A percentile compares a stretch with the other conserved stretches of the same genome.
Evolutionary conservation across 192 early-diverging fungal genomes (phyloP).

Genomic region (Phycomyces nitens): DNA sequence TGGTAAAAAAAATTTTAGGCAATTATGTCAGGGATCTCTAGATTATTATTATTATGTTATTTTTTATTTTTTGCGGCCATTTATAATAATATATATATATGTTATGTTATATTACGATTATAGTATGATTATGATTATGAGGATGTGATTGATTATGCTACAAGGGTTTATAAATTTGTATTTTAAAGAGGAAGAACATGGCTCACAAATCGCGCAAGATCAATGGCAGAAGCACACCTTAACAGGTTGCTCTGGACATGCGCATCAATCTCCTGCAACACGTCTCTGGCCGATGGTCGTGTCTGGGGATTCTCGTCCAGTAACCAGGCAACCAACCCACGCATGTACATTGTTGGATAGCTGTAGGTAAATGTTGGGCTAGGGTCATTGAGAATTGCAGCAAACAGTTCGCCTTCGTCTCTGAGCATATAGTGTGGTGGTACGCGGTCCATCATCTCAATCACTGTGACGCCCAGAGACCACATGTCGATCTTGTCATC

Average conservation of each 20-base stretch:
- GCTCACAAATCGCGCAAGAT: slow-evolving; percentile 28
- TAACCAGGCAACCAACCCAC: slow-evolving; percentile 36
- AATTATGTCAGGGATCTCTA: not conserved
- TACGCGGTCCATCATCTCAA: slow-evolving; percentile 47
- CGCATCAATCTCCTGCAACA: slow-evolving; percentile 31
- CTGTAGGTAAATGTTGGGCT: slow-evolving; percentile 35
- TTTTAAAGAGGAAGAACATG: slow-evolving; percentile 30
- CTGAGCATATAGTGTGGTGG: slow-evolving; percentile 40
- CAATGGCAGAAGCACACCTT: slow-evolving; percentile 13
- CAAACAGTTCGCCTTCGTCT: slow-evolving; percentile 30
- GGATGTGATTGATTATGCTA: too few species aligned
- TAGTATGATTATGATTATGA: too few species aligned
- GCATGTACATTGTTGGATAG: slow-evolving; percentile 35
- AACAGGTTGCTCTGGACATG: slow-evolving; percentile 32
- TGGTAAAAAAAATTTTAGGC: too few species aligned
- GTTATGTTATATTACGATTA: not conserved
- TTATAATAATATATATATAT: not conserved
- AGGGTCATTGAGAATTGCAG: slow-evolving; percentile 28
- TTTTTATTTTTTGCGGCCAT: not conserved
- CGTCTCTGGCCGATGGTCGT: slow-evolving; percentile 32
- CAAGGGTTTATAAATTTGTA: too few species aligned
- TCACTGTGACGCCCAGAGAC: slow-evolving; percentile 45
- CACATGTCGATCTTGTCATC: slow-evolving; percentile 49
- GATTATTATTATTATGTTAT: not conserved
- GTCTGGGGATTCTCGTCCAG: slow-evolving; percentile 28